Base-by-base conservation (phyloP, 257 asterid species). In the Echites panduratus region DNA sequence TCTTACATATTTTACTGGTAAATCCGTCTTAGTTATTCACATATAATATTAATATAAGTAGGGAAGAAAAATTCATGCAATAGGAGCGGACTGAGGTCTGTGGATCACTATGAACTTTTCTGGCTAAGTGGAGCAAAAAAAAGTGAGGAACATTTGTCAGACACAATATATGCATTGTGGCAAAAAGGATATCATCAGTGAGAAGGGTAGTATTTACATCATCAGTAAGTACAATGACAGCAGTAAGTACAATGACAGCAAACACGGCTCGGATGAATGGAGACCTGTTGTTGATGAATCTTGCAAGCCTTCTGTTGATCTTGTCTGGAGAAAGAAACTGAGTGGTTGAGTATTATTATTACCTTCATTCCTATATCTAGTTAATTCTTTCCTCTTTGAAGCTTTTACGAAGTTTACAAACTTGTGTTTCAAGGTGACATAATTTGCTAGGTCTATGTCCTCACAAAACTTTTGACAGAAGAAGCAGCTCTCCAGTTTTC, bases 151-250 rank as follows among this genome's bases (percentile, higher is more conserved):
- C n/a, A n/a, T n/a, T n/a, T n/a, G n/a, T n/a, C n/a, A 2, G 43
- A 40, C 5, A 6, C 43, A 2, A 40, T 40, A 40, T 40, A 40
- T 40, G 6, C 6, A 40, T 40, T 40, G 43, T 40, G 43, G 43
- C 0, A 43, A 8, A 43, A 43, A 43, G 8, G 0, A 4, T 43
- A 43, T 43, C 47, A 43, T 43, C 10, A 43, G 47, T 76, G 29
- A 85, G 62, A 77, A 88, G 84, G 77, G 67, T 90, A 66, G 87
- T 88, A 66, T 87, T 88, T 74, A 92, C 98, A 16, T 92, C 97
- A 70, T 90, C 96, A 9, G 80, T 88, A 57, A 92, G 98, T 78
- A 93, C 96, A 6, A 68, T 89, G 85, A 87, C 95, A 8, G 91
- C 97, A n/a, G n/a, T n/a, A n/a, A n/a, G n/a, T n/a, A n/a, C n/a